Conservation (phyloP, 108 stramenopile species). For the Conticribra weissflogii region DNA sequence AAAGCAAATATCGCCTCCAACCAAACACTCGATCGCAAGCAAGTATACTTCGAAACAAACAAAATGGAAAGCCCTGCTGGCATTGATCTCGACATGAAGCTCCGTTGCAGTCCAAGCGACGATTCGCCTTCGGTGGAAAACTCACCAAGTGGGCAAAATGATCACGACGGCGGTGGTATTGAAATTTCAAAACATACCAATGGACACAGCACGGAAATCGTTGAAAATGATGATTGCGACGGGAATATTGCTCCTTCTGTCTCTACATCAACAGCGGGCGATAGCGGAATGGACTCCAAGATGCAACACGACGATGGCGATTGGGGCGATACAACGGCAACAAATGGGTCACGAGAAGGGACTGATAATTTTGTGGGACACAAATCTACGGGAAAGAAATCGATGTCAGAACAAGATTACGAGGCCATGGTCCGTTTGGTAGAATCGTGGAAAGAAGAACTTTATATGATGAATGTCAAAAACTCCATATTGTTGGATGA, state of each 20-base stretch:
- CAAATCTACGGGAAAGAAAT: no score
- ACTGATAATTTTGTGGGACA: no score
- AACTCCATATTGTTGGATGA: conserved; percentile 50
- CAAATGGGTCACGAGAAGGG: no score
- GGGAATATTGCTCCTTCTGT: no score
- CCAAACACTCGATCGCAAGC: no score
- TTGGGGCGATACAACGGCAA: no score
- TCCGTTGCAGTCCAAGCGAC: conserved; percentile 11
- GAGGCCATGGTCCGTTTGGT: conserved; percentile 20
- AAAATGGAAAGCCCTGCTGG: conserved; percentile 16
- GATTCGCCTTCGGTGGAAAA: conserved; percentile 2
- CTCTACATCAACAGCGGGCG: no score
- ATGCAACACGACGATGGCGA: no score
- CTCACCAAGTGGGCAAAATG: no score
- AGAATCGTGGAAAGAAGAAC: conserved; percentile 43
- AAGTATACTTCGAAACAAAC: neutral
- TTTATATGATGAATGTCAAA: conserved; percentile 45
- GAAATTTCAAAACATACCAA: conserved; percentile 4
- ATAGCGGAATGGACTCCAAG: no score
- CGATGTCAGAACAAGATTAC: conserved; percentile 1
- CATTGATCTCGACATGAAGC: conserved; percentile 28
- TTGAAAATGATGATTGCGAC: no score
- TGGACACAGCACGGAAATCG: neutral
- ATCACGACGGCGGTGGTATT: neutral
- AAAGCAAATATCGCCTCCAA: no score